Percentiles rank a stretch among this genome's conserved stretches.
These are phyloP conservation scores for Phaeosphaeria sp. DNA, from an alignment of 2,329 filamentous ascomycete species.

Conservation along the genomic window DNA sequence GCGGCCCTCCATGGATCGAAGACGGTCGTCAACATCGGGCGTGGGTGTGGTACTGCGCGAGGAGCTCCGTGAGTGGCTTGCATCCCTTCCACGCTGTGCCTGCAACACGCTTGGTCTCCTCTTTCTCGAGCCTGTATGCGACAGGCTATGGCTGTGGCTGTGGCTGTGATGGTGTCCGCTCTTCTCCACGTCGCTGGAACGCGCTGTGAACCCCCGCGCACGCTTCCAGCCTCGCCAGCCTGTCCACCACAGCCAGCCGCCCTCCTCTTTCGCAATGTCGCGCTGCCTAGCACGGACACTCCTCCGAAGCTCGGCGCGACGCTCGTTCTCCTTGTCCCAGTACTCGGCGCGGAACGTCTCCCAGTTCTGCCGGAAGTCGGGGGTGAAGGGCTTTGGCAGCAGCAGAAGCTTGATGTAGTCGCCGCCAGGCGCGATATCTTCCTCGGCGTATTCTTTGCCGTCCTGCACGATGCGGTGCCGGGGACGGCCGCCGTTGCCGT, in stretches of 20 bases:
- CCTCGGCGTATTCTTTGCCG: conserved; percentile 72
- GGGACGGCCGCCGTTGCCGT: conserved; percentile 29
- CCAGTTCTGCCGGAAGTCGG: conserved; percentile 96
- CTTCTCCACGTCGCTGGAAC: conserved; percentile 40
- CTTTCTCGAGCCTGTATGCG: conserved; percentile 28
- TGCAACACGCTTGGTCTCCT: conserved; percentile 36
- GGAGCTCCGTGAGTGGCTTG: conserved; percentile 40
- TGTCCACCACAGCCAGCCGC: conserved; percentile 86
- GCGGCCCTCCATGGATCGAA: conserved; percentile 22
- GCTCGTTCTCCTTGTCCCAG: conserved; percentile 96
- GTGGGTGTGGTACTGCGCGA: conserved; percentile 42
- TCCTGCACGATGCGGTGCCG: conserved; percentile 59
- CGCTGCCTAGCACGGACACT: conserved; percentile 73
- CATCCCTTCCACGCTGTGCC: conserved; percentile 27
- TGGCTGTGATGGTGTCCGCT: conserved; percentile 21
- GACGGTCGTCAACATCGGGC: conserved; percentile 39
- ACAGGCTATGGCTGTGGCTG: conserved; percentile 17
- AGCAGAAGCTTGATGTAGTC: conserved; percentile 91
- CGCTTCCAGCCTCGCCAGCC: conserved; percentile 67
- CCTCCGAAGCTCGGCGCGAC: conserved; percentile 73
- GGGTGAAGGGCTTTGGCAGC: conserved; percentile 91
- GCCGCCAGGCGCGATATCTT: conserved; percentile 87
- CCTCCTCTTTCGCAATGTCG: conserved; percentile 70
- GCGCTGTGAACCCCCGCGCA: conserved; percentile 35
- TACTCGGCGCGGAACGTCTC: conserved; percentile 93